Evolutionary conservation across 176 grass and related monocot genomes (phyloP), one percentile per base, ranked within the genome.

Genomic region (Pontederia crassipes): DNA sequence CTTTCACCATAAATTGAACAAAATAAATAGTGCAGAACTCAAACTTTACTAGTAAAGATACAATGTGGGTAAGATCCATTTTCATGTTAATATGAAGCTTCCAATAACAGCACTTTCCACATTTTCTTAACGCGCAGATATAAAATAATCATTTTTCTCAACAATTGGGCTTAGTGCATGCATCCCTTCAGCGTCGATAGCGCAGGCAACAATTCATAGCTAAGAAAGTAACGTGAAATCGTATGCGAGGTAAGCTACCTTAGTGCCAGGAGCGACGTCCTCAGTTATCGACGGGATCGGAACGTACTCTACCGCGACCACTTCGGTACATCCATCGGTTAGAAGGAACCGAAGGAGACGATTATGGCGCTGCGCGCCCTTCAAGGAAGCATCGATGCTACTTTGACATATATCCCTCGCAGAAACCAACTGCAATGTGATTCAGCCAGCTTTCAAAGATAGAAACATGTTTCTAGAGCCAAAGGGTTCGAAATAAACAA

Each of bases 351-450:
- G 72, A 48, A 90, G 69, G 64, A 96, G 83, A 45, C 81, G 73
- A 10, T 56, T 45, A 57, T 76, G 75, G 55, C 14, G 24, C 12
- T 86, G 71, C 0, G 78, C 66, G 27, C 81, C 85, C 65, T 85
- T 90, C 49, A 87, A 85, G 11, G 86, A 87, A 14, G 75, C 78
- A 71, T 87, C 83, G 51, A 90, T 80, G 55, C 15, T 84, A 58
- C 86, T 85, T 58, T 58, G 78, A 69, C 84, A 86, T 84, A 87
- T 90, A 66, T 95, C 80, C n/a, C 86, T 84, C 35, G 76, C 53
- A 79, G 91, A 96, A 13, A 90, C 58, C 61, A 96, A 45, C 86
- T 95, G 75, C 13, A 54, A 59, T 57, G 17, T 13, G 54, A 3
- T 58, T 17, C 16, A 15, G 27, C 27, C 49, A 28, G 40, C 5